Percentiles rank a stretch among this genome's conserved stretches.
phyloP scores from a whole-genome alignment of 1,284 basidiomycete genomes.

The Inonotus obliquus region DNA sequence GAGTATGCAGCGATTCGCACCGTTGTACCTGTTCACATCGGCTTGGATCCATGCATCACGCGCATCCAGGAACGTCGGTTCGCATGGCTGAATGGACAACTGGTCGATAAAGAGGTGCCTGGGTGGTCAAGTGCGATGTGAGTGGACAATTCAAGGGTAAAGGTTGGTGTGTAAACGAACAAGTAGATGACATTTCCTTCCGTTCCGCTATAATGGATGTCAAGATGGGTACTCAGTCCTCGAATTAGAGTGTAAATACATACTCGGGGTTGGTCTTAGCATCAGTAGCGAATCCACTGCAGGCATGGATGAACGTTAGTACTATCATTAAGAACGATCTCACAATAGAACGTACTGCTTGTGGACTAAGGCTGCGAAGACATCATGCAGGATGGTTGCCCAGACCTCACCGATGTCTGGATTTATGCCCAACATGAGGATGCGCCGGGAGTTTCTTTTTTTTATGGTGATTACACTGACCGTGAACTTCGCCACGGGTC shows the following conservation, averaged over 20 bases:
- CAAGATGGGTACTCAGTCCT: conserved; percentile 1
- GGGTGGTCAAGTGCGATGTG: neutral
- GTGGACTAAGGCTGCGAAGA: conserved; percentile 42
- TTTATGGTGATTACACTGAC: conserved; percentile 20
- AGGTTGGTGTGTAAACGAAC: neutral
- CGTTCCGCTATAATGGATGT: conserved; percentile 24
- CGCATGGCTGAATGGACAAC: conserved; percentile 46
- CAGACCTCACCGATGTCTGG: conserved; percentile 45
- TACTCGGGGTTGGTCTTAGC: conserved; percentile 36
- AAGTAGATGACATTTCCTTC: conserved; percentile 45
- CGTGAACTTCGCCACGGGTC: conserved; percentile 36
- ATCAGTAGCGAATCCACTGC: conserved; percentile 35
- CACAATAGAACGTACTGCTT: conserved; percentile 20
- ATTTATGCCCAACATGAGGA: neutral
- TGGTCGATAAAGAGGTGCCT: conserved; percentile 44
- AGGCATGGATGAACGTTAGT: neutral
- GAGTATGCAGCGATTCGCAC: conserved; percentile 42
- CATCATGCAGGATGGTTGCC: conserved; percentile 53
- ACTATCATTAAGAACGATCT: neutral
- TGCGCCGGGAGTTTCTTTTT: neutral
- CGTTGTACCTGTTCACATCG: conserved; percentile 43
- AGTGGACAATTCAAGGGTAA: neutral
- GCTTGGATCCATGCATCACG: conserved; percentile 55
- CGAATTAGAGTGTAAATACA: neutral
- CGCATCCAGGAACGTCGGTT: conserved; percentile 38